Base-by-base conservation (phyloP, 108 stramenopile genomes). In the Nitzschia sp. region DNA sequence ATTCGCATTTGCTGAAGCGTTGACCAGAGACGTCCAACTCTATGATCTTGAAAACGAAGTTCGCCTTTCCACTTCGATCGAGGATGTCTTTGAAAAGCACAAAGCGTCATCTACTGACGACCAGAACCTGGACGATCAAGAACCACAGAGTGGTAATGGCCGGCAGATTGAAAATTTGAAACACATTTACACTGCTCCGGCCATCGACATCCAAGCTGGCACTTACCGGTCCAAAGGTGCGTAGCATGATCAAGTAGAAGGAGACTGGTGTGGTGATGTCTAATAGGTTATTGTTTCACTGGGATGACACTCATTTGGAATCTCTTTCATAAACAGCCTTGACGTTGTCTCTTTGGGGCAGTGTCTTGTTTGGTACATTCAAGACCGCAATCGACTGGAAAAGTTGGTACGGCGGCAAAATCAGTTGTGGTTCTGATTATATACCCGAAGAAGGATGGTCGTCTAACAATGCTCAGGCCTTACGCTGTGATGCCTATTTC, bases 1-100 rank as follows among this genome's bases (percentile, higher is more conserved):
- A 5, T 26, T 62, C 3, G 29, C 77, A 23, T 78, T 82, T 63
- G 61, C 57, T 19, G 21, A 42, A 9, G 77, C 35, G 23, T 38
- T 82, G 17, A 71, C 77, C 19, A 26, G 36, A 3, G 82, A 82
- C 54, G 47, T 79, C 3, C 26, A 61, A 27, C 46, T 66, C 2
- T 79, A 65, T 26, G 48, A 78, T 69, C 18, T 71, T n/a, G 53
- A 34, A 21, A 82, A 82, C 23, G 82, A 82, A 64, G 38, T 49
- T 28, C 58, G 53, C 18, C 30, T 31, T 31, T 46, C 76, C 42
- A 70, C 68, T 1, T 24, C 33, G 32, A 65, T 57, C 28, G 31
- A 74, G 4, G 77, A 78, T 70, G 73, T 78, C 17, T 81, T 76
- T 63, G 23, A 11, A 38, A 21, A 46, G 9, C 18, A 3, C n/a